phyloP scores from a whole-genome alignment of 2,329 filamentous ascomycete species.

The Aspergillus intermedius region DNA sequence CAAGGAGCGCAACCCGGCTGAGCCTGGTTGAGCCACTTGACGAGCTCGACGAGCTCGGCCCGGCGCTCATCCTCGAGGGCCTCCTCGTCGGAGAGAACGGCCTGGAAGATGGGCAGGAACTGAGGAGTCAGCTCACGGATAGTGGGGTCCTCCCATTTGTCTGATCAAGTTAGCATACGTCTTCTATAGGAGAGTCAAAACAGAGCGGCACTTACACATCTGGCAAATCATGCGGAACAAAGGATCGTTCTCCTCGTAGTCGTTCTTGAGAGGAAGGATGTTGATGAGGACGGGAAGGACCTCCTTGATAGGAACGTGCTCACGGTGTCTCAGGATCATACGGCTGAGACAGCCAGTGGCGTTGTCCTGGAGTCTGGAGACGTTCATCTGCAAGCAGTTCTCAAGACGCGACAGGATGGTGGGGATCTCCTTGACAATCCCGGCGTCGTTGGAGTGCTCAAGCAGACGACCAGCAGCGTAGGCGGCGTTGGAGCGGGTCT shows the following conservation, averaged over 20 bases:
- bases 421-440: slow-evolving; percentile 67
- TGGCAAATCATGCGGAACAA: slow-evolving; percentile 85
- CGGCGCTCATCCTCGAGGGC: slow-evolving; percentile 45
- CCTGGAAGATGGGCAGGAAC: slow-evolving; percentile 43
- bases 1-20: slow-evolving; percentile 35
- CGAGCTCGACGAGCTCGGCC: slow-evolving; percentile 41
- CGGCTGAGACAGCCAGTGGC: slow-evolving; percentile 84
- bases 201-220: slow-evolving; percentile 57
- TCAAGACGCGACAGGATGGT: slow-evolving; percentile 80
- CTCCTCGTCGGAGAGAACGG: slow-evolving; percentile 39
- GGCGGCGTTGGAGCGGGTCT: slow-evolving; percentile 91
- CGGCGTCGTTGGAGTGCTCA: slow-evolving; percentile 65
- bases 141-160: slow-evolving; percentile 43
- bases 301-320: slow-evolving; percentile 70
- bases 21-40: slow-evolving; percentile 44
- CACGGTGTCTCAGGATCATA: slow-evolving; percentile 86
- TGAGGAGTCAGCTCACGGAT: slow-evolving; percentile 41
- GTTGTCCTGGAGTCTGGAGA: slow-evolving; percentile 83
- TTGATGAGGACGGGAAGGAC: slow-evolving; percentile 74
- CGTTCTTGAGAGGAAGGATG: slow-evolving; percentile 80
- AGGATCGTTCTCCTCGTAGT: slow-evolving; percentile 93
- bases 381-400: slow-evolving; percentile 68
- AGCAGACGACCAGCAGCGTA: slow-evolving; percentile 85
- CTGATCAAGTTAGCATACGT: slow-evolving; percentile 17
- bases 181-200: neutral